Evolutionary conservation across 768 basidiomycete genomes (phyloP).

Genomic region (Cyclocybe aegerita): DNA sequence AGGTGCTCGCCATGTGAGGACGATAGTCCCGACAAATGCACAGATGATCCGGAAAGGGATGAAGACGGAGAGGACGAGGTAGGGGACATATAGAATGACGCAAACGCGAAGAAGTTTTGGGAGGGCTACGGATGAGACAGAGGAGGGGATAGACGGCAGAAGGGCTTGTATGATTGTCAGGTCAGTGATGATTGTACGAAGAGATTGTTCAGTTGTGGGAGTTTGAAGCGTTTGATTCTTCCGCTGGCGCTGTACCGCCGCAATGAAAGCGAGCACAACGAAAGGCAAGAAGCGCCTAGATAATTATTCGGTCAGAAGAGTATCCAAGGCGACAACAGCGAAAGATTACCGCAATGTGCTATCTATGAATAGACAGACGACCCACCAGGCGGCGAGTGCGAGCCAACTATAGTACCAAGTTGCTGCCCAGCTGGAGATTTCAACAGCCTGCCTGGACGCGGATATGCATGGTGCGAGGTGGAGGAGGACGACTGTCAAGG

Average conservation of each 20-base stretch:
- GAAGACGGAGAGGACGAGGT: constrained; percentile 61
- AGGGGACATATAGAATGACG: constrained; percentile 60
- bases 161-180: constrained; percentile 63
- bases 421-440: constrained; percentile 58
- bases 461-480: constrained; percentile 58
- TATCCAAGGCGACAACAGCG: constrained; percentile 8
- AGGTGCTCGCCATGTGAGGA: constrained; percentile 66
- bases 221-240: constrained; percentile 4
- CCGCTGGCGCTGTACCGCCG: constrained; percentile 10
- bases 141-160: constrained; percentile 40
- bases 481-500: constrained; percentile 60
- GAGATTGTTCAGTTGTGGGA: constrained; percentile 17
- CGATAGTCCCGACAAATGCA: constrained; percentile 55
- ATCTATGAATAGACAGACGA: constrained; percentile 60
- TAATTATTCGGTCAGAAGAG: constrained; percentile 1
- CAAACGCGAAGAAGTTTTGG: constrained; percentile 52
- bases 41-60: constrained; percentile 63
- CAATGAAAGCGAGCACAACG: constrained; percentile 13
- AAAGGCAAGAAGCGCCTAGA: constrained; percentile 61
- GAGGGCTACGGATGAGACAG: constrained; percentile 26
- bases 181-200: constrained; percentile 49
- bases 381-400: constrained; percentile 75
- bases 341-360: constrained; percentile 34
- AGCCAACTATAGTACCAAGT: constrained; percentile 66
- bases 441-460: constrained; percentile 35